These are phyloP conservation scores for Ustilago tritici DNA, from an alignment of 1,284 basidiomycete species.

Conservation along the genomic window DNA sequence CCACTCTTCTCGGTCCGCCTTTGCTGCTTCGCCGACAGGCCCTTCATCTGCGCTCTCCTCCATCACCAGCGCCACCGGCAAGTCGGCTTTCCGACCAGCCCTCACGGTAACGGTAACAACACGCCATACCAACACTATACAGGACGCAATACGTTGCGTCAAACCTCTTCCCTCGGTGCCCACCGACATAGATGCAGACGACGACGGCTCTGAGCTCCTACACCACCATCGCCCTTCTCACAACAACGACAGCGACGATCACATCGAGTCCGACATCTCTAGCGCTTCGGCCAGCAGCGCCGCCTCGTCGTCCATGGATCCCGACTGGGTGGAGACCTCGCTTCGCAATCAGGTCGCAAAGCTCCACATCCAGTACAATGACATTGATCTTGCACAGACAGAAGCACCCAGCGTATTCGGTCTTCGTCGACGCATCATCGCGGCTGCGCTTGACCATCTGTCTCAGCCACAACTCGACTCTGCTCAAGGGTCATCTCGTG, in stretches of 20 bases:
- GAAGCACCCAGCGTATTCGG: slow-evolving; percentile 46
- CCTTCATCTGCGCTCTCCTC: neutral
- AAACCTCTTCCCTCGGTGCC: slow-evolving; percentile 36
- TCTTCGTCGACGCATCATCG: slow-evolving; percentile 37
- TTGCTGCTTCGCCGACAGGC: neutral
- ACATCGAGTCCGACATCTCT: slow-evolving; percentile 43
- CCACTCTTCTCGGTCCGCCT: neutral
- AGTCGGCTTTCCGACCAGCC: neutral
- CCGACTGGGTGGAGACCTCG: slow-evolving; percentile 38
- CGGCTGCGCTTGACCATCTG: slow-evolving; percentile 36
- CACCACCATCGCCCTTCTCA: slow-evolving; percentile 11
- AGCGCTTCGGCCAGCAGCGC: slow-evolving; percentile 32
- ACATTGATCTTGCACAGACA: slow-evolving; percentile 30
- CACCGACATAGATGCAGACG: slow-evolving; percentile 33
- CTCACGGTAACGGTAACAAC: neutral
- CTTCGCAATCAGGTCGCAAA: slow-evolving; percentile 41
- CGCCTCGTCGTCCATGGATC: slow-evolving; percentile 35
- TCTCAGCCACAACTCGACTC: neutral
- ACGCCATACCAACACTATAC: slow-evolving; percentile 2
- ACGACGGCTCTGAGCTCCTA: slow-evolving; percentile 23
- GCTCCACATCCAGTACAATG: slow-evolving; percentile 32
- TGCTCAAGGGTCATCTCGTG: neutral
- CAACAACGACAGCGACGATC: slow-evolving; percentile 12
- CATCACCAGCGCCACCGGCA: neutral
- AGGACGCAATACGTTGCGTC: neutral